Percentiles rank a stretch among this genome's conserved stretches.
These are phyloP conservation scores for Rhodotorula sphaerocarpa DNA, from an alignment of 768 basidiomycete species.

Conservation along the genomic window DNA sequence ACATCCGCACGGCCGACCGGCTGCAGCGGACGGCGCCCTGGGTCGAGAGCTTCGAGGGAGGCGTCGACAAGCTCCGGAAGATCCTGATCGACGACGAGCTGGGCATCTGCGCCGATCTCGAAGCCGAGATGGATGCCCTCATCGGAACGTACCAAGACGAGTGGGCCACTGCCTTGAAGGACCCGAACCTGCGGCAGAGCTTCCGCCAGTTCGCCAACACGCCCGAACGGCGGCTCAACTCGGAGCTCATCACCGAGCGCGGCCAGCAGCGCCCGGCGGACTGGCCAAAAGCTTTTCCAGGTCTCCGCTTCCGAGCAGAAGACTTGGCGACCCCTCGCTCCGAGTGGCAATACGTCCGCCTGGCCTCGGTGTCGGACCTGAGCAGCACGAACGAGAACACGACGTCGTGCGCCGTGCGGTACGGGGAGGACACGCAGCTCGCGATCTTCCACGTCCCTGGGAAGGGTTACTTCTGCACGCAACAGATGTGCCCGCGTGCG, in stretches of 20 bases:
- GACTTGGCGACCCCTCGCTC: conserved; percentile 48
- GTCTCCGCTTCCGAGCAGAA: conserved; percentile 48
- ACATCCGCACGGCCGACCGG: conserved; percentile 65
- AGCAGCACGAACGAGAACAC: conserved; percentile 39
- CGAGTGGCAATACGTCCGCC: conserved; percentile 54
- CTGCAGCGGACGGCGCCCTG: conserved; percentile 65
- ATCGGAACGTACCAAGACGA: conserved; percentile 54
- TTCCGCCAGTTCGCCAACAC: conserved; percentile 65
- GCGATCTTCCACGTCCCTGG: conserved; percentile 60
- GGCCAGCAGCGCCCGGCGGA: conserved; percentile 59
- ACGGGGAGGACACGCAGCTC: conserved; percentile 57
- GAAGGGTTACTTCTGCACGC: conserved; percentile 57
- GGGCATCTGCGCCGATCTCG: conserved; percentile 63
- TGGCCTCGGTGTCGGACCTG: conserved; percentile 52
- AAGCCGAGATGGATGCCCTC: conserved; percentile 58
- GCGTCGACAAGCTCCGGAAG: conserved; percentile 58
- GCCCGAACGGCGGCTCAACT: conserved; percentile 47
- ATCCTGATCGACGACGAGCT: conserved; percentile 64
- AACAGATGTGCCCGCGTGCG: conserved; percentile 51
- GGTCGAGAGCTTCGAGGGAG: conserved; percentile 63
- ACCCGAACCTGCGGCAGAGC: conserved; percentile 49
- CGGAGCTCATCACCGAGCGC: conserved; percentile 55
- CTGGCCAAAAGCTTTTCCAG: conserved; percentile 56
- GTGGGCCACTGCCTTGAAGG: conserved; percentile 58
- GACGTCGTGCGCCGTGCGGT: conserved; percentile 53